Evolutionary conservation across 2,329 filamentous ascomycete species (phyloP).

Genomic region (Diaporthe citri): DNA sequence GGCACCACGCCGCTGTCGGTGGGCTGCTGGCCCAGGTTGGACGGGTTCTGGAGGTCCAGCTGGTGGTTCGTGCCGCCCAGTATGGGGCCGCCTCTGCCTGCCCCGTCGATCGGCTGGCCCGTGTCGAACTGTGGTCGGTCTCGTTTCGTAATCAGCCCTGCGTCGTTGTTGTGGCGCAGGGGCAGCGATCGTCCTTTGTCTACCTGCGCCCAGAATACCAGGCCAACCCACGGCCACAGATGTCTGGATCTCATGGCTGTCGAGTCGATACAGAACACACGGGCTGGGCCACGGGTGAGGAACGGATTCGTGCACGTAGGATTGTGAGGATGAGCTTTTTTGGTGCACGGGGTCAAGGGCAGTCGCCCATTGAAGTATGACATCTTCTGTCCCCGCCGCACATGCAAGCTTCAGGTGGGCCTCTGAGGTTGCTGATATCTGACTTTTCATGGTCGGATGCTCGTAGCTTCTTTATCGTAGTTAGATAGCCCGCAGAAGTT

Average conservation of each 20-base stretch:
- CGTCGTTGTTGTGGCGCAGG: background rate
- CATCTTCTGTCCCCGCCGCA: background rate
- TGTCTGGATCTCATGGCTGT: conserved; percentile 5
- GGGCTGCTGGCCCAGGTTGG: conserved; percentile 70
- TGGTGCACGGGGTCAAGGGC: background rate
- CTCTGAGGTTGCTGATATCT: background rate
- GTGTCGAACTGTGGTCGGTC: conserved; percentile 53
- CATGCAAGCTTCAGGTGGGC: background rate
- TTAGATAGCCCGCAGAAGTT: no score
- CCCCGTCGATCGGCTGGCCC: conserved; percentile 68
- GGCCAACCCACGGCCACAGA: background rate
- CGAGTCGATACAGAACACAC: background rate
- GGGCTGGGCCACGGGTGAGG: no score
- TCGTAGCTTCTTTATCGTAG: background rate
- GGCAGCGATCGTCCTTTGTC: background rate
- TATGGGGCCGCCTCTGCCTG: conserved; percentile 70
- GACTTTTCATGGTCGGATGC: background rate
- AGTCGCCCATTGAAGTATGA: background rate
- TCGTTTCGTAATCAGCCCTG: background rate
- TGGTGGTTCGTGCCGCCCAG: conserved; percentile 69
- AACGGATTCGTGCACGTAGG: no score
- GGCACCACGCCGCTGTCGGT: conserved; percentile 75
- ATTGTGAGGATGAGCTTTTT: background rate
- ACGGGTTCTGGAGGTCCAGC: conserved; percentile 73
- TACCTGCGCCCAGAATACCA: background rate